phyloP scores from a whole-genome alignment of 2,329 filamentous ascomycete species.

The Trichoderma guizhouense region DNA sequence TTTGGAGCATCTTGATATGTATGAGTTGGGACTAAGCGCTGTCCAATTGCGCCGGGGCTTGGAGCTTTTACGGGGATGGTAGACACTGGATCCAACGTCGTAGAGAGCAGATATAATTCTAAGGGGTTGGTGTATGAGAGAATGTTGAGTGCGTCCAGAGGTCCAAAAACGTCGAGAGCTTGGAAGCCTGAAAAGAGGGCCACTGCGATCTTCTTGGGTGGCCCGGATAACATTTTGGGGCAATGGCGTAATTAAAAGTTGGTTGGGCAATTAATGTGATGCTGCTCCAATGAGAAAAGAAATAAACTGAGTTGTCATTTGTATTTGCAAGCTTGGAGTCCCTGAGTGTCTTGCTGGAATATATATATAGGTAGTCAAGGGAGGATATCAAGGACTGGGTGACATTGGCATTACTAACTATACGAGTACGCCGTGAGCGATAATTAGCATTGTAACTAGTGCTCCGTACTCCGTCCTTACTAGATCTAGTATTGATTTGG shows the following conservation, averaged over 20 bases:
- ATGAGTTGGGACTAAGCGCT: conserved; percentile 35
- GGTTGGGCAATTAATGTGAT: not conserved
- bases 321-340: not conserved
- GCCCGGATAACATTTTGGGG: not conserved
- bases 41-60: conserved; percentile 26
- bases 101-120: conserved; percentile 28
- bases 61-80: conserved; percentile 20
- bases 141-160: conserved; percentile 34
- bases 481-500: not conserved
- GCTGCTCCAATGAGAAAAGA: not conserved
- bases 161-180: conserved; percentile 40
- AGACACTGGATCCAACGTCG: conserved; percentile 30
- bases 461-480: not conserved
- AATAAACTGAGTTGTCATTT: not conserved
- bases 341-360: not conserved
- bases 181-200: conserved; percentile 37
- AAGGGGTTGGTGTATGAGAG: conserved; percentile 25
- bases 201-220: conserved; percentile 29
- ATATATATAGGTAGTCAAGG: not conserved
- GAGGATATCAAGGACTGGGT: not conserved
- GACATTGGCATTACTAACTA: not conserved
- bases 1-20: conserved; percentile 34
- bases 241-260: not conserved
- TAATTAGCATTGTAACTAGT: not conserved
- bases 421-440: not conserved